These are phyloP conservation scores for Trichoderma sp. DNA, from an alignment of 2,329 filamentous ascomycete species.

Conservation along the genomic window DNA sequence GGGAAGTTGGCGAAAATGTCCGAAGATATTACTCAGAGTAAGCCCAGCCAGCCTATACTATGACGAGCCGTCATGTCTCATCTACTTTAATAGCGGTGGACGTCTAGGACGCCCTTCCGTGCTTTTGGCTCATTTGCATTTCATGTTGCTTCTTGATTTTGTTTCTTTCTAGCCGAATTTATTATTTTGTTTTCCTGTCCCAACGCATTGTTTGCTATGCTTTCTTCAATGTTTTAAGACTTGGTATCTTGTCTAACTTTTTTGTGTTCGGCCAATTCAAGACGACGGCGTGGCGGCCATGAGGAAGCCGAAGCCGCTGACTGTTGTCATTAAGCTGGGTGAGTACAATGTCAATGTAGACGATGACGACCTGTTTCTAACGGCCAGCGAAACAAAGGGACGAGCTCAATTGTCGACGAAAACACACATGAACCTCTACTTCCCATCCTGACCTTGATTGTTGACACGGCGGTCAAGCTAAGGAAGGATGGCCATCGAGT, in stretches of 20 bases:
- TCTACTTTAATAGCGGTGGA: not conserved
- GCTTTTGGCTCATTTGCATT: not conserved
- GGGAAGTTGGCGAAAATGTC: slow-evolving; percentile 16
- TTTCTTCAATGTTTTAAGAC: not conserved
- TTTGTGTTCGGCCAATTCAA: not conserved
- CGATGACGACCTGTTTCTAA: not conserved
- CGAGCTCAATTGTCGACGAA: slow-evolving; percentile 98
- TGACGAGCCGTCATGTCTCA: slow-evolving; percentile 1
- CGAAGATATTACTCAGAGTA: slow-evolving; percentile 21
- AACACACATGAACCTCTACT: slow-evolving; percentile 90
- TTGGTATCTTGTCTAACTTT: not conserved
- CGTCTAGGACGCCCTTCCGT: not conserved
- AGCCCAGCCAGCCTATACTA: not conserved
- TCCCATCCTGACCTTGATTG: slow-evolving; percentile 86
- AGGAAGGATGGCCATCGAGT: slow-evolving; percentile 90
- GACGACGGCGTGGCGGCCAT: slow-evolving; percentile 46
- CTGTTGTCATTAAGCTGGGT: slow-evolving; percentile 85
- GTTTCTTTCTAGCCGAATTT: not conserved
- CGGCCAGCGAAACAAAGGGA: slow-evolving; percentile 57
- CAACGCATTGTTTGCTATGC: not conserved
- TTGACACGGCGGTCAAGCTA: slow-evolving; percentile 86
- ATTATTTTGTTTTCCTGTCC: not conserved
- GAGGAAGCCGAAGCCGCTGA: slow-evolving; percentile 55
- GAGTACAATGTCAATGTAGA: slow-evolving; percentile 32
- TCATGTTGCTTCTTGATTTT: not conserved